phyloP scores from a whole-genome alignment of 2,329 filamentous ascomycete species.

The Pseudogymnoascus sp. region DNA sequence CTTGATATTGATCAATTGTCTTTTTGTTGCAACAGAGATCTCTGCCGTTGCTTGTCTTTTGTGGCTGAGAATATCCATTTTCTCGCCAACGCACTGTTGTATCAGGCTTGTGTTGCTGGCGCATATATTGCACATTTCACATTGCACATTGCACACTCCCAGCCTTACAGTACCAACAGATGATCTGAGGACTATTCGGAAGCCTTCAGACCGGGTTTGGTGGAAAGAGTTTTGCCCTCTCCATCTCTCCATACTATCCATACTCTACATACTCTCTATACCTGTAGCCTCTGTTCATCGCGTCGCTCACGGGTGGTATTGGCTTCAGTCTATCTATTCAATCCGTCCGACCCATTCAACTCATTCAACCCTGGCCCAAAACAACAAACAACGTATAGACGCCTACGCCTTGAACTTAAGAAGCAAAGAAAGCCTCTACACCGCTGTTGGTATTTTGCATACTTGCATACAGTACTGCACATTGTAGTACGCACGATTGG shows the following conservation, averaged over 20 bases:
- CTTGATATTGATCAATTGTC: background rate
- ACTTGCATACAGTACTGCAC: background rate
- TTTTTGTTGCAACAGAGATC: background rate
- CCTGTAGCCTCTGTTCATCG: background rate
- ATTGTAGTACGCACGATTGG: background rate
- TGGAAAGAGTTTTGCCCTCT: background rate
- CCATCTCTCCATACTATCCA: background rate
- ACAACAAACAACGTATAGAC: background rate
- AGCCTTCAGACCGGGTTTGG: background rate
- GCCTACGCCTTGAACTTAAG: background rate
- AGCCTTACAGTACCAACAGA: background rate
- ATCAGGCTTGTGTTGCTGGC: conserved; percentile 2
- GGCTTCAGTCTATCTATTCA: background rate
- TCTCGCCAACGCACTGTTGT: background rate
- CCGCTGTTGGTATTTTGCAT: background rate
- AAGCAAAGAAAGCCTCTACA: background rate
- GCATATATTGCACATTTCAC: background rate
- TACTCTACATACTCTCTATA: background rate
- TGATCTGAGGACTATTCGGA: background rate
- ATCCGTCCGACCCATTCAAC: background rate
- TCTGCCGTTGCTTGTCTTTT: background rate
- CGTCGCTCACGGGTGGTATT: background rate
- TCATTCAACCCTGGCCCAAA: background rate
- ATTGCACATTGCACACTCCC: background rate
- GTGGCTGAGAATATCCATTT: conserved; percentile 1